Base-by-base conservation (phyloP, 2,329 filamentous ascomycete species). In the Xylariaceae sp. region DNA sequence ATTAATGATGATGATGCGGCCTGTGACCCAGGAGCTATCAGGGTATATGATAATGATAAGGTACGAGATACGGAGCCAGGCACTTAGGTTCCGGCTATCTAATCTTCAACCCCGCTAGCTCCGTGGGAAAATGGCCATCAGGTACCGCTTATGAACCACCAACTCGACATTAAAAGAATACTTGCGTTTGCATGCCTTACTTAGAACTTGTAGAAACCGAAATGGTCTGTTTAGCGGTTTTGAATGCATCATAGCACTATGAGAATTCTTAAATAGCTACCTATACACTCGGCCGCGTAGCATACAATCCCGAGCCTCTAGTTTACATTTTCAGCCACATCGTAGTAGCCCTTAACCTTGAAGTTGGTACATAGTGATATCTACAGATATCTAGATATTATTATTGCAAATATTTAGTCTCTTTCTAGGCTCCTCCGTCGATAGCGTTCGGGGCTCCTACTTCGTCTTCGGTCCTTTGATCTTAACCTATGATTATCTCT, bases 381-480 rank as follows among this genome's bases (percentile, higher is more conserved):
- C 30, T 15, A 33, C 11, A 23, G 6, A 21, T 6, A 40, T 32
- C 11, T 24, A 11, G 4, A 16, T 36, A 40, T 24, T 29, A 21
- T n/a, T 5, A 18, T 32, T 10, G 11, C 24, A 23, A 20, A 15
- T 18, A 18, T 21, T 56, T 39, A 56, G 20, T 57, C 51, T 21
- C 50, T 55, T 46, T 48, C 52, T 21, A 47, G 50, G 37, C 51
- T 62, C 33, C 53, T 58, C 27, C 59, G 52, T 26, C 55, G 57
- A 32, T 54, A 50, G 10, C 51, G 57, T 18, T 37, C 53, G 18
- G 64, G 64, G 41, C 64, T 67, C 43, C 55, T 59, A 47, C 62
- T 66, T 48, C 64, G 56, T 36, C 61, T 53, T 16, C 57, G 50
- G 10, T 64, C 64, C 32, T 60, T 62, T 18, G 64, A 64, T 29